Evolutionary conservation across 176 grass and related monocot genomes (phyloP).

Genomic region (Chrysopogon serrulatus): DNA sequence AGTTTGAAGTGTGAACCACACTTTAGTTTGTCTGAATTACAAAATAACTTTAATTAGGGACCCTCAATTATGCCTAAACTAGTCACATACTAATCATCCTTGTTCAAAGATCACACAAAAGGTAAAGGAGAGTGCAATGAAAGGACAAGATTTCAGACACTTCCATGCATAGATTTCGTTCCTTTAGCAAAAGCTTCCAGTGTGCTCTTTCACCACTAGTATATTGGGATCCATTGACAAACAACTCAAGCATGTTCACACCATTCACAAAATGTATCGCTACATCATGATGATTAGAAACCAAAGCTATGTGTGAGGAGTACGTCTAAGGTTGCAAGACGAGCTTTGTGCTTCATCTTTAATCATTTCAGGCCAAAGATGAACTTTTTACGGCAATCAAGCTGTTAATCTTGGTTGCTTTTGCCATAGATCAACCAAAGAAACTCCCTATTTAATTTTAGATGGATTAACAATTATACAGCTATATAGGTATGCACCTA

Average conservation of each 20-base stretch:
- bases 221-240: slow-evolving; percentile 41
- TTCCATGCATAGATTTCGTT: slow-evolving; percentile 25
- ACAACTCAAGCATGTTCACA: slow-evolving; percentile 25
- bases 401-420: neutral
- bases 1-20: slow-evolving; percentile 12
- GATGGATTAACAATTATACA: neutral
- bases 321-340: slow-evolving; percentile 18
- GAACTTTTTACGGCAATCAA: slow-evolving; percentile 1
- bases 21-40: neutral
- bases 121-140: neutral
- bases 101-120: slow-evolving; percentile 37
- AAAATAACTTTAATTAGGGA: slow-evolving; percentile 7
- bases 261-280: neutral
- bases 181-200: slow-evolving; percentile 28
- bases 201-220: slow-evolving; percentile 24
- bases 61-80: neutral
- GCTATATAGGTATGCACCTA: neutral
- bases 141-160: slow-evolving; percentile 27
- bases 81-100: neutral
- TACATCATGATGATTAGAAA: slow-evolving; percentile 19
- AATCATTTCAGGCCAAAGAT: slow-evolving; percentile 30
- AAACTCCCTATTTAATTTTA: neutral
- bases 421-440: slow-evolving; percentile 2
- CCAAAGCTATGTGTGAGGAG: slow-evolving; percentile 6
- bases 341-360: slow-evolving; percentile 14